Percentiles rank a stretch among this genome's conserved stretches.
Conservation (phyloP, 1,284 basidiomycete species). For the Sparassis latifolia region DNA sequence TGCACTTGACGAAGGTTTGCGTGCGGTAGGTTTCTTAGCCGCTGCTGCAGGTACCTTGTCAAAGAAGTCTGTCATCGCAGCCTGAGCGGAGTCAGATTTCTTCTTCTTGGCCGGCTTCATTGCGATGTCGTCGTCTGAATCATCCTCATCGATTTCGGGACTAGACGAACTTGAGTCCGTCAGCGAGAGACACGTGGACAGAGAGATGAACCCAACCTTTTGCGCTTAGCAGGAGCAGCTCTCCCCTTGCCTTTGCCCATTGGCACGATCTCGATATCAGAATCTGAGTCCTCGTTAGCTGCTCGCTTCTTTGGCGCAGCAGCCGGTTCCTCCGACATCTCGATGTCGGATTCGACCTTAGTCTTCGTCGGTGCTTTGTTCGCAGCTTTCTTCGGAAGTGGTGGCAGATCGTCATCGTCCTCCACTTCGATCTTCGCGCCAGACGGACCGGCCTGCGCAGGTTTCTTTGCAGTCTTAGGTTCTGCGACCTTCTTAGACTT, state of each 20-base stretch:
- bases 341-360: constrained; percentile 35
- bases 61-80: constrained; percentile 55
- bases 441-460: constrained; percentile 18
- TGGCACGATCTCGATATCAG: constrained; percentile 26
- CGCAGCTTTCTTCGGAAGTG: constrained; percentile 21
- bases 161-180: constrained; percentile 14
- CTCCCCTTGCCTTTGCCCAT: constrained; percentile 33
- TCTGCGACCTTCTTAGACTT: constrained; percentile 17
- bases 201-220: constrained; percentile 37
- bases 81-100: constrained; percentile 34
- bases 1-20: constrained; percentile 27
- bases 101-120: constrained; percentile 35
- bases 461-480: constrained; percentile 20
- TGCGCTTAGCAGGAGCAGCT: constrained; percentile 38
- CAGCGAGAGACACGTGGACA: background rate
- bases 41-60: constrained; percentile 36
- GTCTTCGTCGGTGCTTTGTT: constrained; percentile 25
- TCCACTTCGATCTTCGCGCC: constrained; percentile 25
- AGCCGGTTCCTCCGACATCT: constrained; percentile 20
- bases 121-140: constrained; percentile 34
- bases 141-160: constrained; percentile 28
- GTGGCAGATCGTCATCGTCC: constrained; percentile 20
- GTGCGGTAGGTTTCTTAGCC: constrained; percentile 18
- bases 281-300: constrained; percentile 23
- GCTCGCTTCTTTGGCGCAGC: constrained; percentile 10